Conservation (phyloP, 1,284 basidiomycete genomes). For the Ceratorhiza oryzae-sativae region DNA sequence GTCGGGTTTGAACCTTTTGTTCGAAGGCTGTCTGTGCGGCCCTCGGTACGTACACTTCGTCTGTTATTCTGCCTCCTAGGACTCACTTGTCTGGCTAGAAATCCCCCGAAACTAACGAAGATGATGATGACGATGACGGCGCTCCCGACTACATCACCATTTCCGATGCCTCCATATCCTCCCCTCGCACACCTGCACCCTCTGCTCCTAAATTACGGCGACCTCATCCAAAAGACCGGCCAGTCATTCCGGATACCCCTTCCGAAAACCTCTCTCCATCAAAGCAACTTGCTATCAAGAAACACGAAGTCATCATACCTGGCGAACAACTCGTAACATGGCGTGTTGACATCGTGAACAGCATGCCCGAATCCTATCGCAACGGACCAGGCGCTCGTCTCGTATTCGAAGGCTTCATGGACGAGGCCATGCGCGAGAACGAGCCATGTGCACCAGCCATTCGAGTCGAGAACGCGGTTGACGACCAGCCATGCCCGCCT, state of each 20-base stretch:
- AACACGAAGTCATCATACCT: conserved; percentile 16
- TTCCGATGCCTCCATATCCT: not conserved
- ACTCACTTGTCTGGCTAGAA: not conserved
- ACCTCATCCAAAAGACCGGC: conserved; percentile 29
- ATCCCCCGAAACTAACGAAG: not conserved
- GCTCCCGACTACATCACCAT: not conserved
- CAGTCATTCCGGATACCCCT: conserved; percentile 12
- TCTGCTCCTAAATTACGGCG: conserved; percentile 21
- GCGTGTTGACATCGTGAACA: conserved; percentile 34
- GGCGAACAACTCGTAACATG: conserved; percentile 29
- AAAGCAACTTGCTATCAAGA: conserved; percentile 31
- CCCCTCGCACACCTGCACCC: conserved; percentile 13
- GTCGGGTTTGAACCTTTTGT: conserved; percentile 28
- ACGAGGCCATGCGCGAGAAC: conserved; percentile 51
- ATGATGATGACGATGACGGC: not conserved
- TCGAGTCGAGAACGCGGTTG: conserved; percentile 67
- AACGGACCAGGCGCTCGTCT: not conserved
- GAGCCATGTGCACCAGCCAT: conserved; percentile 73
- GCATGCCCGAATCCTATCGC: conserved; percentile 34
- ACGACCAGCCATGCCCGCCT: conserved; percentile 67
- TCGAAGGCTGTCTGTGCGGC: not conserved
- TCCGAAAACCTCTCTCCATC: conserved; percentile 17
- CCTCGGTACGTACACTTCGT: not conserved
- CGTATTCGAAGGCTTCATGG: conserved; percentile 30
- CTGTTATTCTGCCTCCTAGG: not conserved